Percentiles rank a stretch among this genome's conserved stretches.
phyloP scores from a whole-genome alignment of 2,329 filamentous ascomycete species.

The Alternaria angustiovoidea region DNA sequence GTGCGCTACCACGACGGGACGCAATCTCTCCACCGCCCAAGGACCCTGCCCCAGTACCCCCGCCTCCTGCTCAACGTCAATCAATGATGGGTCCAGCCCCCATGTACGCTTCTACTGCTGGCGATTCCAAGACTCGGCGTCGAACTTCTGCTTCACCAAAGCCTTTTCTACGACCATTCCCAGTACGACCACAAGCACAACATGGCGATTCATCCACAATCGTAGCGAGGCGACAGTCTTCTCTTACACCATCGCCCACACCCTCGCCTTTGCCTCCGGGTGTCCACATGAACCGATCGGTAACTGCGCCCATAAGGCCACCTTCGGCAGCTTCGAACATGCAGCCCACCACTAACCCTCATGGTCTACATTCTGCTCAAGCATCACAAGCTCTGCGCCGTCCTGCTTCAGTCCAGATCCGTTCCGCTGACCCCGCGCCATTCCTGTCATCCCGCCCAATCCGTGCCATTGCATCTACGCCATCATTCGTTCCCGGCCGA shows the following conservation, averaged over 20 bases:
- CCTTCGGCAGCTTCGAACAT: slow-evolving; percentile 24
- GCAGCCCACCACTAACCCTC: slow-evolving; percentile 20
- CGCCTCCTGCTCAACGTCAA: slow-evolving; percentile 33
- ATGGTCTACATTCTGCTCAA: slow-evolving; percentile 18
- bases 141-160: slow-evolving; percentile 47
- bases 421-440: slow-evolving; percentile 52
- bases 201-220: slow-evolving; percentile 36
- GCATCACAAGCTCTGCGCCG: slow-evolving; percentile 46
- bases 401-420: slow-evolving; percentile 56
- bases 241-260: slow-evolving; percentile 31
- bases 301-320: slow-evolving; percentile 38
- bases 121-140: slow-evolving; percentile 23
- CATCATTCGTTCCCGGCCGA: slow-evolving; percentile 40
- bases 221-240: slow-evolving; percentile 43
- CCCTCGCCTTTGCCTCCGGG: slow-evolving; percentile 36
- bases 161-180: slow-evolving; percentile 48
- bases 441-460: slow-evolving; percentile 52
- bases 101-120: slow-evolving; percentile 15
- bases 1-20: slow-evolving; percentile 34
- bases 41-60: slow-evolving; percentile 36
- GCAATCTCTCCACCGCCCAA: slow-evolving; percentile 42
- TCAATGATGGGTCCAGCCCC: slow-evolving; percentile 29
- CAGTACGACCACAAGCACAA: slow-evolving; percentile 45
- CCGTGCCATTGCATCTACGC: slow-evolving; percentile 40
- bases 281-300: slow-evolving; percentile 40